Evolutionary conservation across 345 rosid genomes (phyloP), one percentile per base, ranked within the genome.

Genomic region (Eucalyptus sp.): DNA sequence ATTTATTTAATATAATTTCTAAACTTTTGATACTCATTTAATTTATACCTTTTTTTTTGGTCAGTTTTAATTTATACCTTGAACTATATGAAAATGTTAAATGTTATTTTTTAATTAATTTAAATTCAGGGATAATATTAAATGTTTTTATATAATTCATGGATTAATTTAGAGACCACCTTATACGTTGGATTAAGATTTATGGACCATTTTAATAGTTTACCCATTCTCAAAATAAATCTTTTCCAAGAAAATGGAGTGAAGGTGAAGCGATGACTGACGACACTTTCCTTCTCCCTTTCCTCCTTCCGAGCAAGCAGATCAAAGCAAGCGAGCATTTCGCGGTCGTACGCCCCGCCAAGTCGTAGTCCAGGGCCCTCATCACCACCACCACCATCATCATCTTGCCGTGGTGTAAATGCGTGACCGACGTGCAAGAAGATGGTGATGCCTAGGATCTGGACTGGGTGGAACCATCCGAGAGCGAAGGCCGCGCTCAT

Each of bases 111-210:
- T 52, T 2, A 52, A 3, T 18, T 52, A 18, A 52, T 56, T 56
- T 1, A 56, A 56, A 56, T 10, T 56, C 1, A 22, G 1, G 1
- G 2, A 4, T 4, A 54, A 54, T 22, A 2, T 56, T 56, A 2
- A 56, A 56, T 25, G 2, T 56, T 56, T 56, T 56, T 24, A 56
- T 56, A 4, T 25, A 25, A 56, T 56, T 10, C 25, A 56, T 22
- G 6, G 6, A 56, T 22, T 24, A 24, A 22, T 56, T 56, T 0
- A 24, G 3, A 25, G 13, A 56, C 0, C 1, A 0, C 62, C 0
- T 56, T 56, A 24, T 56, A 24, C 2, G 0, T 56, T 24, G 6
- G 1, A 56, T 5, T 56, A 56, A 56, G 29, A 29, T 56, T 24
- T 24, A 56, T 10, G 12, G 5, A 56, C 20, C 29, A 24, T 56